Percentiles rank a stretch among this genome's conserved stretches.
Conservation (phyloP, 1,284 basidiomycete genomes). For the Agroathelia rolfsii region DNA sequence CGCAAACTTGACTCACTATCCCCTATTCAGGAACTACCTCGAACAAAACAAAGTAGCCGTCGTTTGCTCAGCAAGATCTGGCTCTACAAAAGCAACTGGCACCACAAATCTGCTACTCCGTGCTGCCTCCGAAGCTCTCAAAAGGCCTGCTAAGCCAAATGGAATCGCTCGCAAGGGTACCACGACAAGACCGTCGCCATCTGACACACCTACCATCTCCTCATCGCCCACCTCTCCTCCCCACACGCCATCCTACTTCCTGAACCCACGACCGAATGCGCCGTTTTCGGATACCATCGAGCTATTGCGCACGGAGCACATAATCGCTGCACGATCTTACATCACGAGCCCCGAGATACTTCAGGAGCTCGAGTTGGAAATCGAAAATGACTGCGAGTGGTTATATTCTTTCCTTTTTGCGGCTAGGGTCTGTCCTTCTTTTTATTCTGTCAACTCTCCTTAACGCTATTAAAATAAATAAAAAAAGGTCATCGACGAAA, state of each 20-base stretch:
- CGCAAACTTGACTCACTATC: too few relatives aligned
- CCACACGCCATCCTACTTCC: slow-evolving; percentile 20
- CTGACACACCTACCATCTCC: too few relatives aligned
- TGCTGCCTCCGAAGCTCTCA: slow-evolving; percentile 76
- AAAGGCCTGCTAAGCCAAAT: too few relatives aligned
- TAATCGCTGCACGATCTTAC: slow-evolving; percentile 64
- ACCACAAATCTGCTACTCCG: slow-evolving; percentile 91
- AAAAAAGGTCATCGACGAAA: slow-evolving; percentile 92
- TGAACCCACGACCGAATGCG: slow-evolving; percentile 55
- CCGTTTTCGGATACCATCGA: slow-evolving; percentile 85
- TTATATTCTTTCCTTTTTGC: slow-evolving; percentile 83
- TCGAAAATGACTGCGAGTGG: slow-evolving; percentile 84
- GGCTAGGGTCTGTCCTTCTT: slow-evolving; percentile 60
- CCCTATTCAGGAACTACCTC: slow-evolving; percentile 63
- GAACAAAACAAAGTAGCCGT: slow-evolving; percentile 80
- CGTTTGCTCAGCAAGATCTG: slow-evolving; percentile 95
- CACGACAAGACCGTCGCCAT: too few relatives aligned
- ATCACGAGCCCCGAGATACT: slow-evolving; percentile 58
- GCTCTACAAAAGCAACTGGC: slow-evolving; percentile 88
- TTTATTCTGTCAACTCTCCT: slow-evolving; percentile 15
- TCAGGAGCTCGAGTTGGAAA: slow-evolving; percentile 76
- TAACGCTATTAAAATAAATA: too few relatives aligned
- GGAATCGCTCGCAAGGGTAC: too few relatives aligned
- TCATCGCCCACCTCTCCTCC: slow-evolving; percentile 29
- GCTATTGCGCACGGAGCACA: slow-evolving; percentile 76